These are phyloP conservation scores for Tricholoma matsutake DNA, from an alignment of 768 basidiomycete genomes.

Conservation along the genomic window DNA sequence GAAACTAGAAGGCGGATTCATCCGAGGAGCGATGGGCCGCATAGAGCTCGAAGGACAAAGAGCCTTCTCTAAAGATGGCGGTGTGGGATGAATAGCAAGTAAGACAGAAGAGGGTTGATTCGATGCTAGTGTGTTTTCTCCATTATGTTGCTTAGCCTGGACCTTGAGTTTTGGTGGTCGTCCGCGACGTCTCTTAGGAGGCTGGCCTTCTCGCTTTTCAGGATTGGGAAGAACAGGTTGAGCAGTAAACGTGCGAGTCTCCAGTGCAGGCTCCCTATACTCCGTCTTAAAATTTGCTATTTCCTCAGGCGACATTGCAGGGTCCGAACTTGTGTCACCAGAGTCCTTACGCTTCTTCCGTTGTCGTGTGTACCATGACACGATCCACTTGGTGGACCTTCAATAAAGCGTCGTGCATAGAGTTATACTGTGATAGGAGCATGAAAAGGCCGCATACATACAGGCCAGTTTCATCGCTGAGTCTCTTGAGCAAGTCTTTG, in stretches of 20 bases:
- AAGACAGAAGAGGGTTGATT: background rate
- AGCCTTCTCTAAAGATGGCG: background rate
- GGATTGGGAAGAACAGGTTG: background rate
- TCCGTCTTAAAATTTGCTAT: constrained; percentile 15
- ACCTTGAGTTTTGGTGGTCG: constrained; percentile 5
- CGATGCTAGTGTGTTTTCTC: background rate
- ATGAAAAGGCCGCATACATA: constrained; percentile 2
- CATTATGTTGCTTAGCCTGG: background rate
- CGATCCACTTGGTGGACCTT: constrained; percentile 10
- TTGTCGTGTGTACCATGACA: constrained; percentile 8
- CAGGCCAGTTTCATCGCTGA: constrained; percentile 10
- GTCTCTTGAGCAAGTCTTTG: background rate
- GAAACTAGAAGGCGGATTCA: background rate
- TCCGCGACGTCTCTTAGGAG: constrained; percentile 9
- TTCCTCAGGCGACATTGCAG: background rate
- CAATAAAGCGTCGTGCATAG: background rate
- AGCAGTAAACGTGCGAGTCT: background rate
- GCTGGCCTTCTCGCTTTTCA: constrained; percentile 9
- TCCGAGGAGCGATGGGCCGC: background rate
- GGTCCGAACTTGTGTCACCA: background rate
- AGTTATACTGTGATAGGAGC: background rate
- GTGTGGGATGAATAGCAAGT: background rate
- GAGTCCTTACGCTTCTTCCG: background rate
- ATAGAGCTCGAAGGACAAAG: background rate
- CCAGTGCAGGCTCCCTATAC: constrained; percentile 5